A percentile compares a stretch with the other conserved stretches of the same genome.
phyloP scores from a whole-genome alignment of 2,329 filamentous ascomycete genomes.

The Calonectria montana region DNA sequence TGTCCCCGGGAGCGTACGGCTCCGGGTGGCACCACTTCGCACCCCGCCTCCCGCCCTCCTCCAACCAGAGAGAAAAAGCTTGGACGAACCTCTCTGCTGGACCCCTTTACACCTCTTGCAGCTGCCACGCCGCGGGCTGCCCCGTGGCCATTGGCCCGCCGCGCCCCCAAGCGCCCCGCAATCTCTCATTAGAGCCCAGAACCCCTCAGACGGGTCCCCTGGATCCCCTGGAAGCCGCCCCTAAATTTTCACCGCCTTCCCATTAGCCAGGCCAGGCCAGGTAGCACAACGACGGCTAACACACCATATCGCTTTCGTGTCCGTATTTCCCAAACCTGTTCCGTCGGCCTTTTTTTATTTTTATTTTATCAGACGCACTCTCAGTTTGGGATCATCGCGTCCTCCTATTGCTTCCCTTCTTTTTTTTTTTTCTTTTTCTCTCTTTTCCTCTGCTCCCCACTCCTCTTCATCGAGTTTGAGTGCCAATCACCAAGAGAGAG shows the following conservation, averaged over 20 bases:
- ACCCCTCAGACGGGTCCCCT: constrained; percentile 19
- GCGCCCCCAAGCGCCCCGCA: constrained; percentile 28
- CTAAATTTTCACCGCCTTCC: constrained; percentile 44
- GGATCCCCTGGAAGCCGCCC: constrained; percentile 37
- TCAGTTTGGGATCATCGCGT: constrained; percentile 5
- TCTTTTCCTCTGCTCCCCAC: not conserved
- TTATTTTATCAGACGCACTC: not conserved
- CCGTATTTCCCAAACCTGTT: constrained; percentile 5
- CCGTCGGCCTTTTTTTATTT: not conserved
- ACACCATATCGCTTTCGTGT: constrained; percentile 14
- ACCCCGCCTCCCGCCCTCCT: constrained; percentile 29
- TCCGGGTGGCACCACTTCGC: constrained; percentile 41
- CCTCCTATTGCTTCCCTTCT: not conserved
- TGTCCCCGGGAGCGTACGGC: constrained; percentile 35
- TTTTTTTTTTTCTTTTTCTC: not conserved
- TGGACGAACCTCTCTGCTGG: not conserved
- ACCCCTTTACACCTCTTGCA: not conserved
- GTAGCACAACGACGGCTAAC: constrained; percentile 25
- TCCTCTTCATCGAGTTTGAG: not conserved
- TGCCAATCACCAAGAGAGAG: not conserved
- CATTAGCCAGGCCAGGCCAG: constrained; percentile 15
- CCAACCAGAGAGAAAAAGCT: constrained; percentile 25
- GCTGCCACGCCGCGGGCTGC: constrained; percentile 33
- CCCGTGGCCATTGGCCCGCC: constrained; percentile 29
- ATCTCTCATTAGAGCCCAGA: constrained; percentile 6